phyloP scores from a whole-genome alignment of 208 protist genomes.

The Leishmania martiniquensis region DNA sequence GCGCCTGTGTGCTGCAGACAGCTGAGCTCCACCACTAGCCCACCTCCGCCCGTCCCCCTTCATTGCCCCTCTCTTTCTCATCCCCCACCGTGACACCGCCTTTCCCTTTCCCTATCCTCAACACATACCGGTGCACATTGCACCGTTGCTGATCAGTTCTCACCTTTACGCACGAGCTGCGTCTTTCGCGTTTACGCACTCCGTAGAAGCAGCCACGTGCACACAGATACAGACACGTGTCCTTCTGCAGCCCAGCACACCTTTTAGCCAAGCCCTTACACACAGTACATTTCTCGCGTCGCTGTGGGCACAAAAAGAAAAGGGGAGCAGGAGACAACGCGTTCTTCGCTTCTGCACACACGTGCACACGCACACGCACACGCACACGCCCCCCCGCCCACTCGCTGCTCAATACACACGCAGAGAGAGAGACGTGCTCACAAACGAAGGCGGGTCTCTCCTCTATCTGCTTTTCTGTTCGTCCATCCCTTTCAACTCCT shows the following conservation, averaged over 20 bases:
- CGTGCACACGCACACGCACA: conserved; percentile 2
- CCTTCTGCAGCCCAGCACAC: not conserved
- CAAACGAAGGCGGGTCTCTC: too few species aligned
- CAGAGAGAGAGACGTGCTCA: too few species aligned
- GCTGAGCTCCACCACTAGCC: not conserved
- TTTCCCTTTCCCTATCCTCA: not conserved
- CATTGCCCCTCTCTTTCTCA: not conserved
- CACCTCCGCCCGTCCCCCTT: not conserved
- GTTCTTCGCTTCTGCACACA: not conserved
- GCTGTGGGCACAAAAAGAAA: not conserved
- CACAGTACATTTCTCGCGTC: too few species aligned
- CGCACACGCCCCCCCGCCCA: not conserved
- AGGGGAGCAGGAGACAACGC: not conserved
- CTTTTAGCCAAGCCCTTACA: not conserved
- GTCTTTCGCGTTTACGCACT: not conserved
- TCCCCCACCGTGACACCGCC: not conserved
- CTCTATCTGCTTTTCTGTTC: not conserved
- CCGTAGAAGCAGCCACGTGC: not conserved
- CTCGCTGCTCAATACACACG: not conserved
- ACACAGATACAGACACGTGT: not conserved
- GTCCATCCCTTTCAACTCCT: not conserved
- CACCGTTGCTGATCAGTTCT: not conserved
- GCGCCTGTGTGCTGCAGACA: not conserved
- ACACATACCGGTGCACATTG: not conserved
- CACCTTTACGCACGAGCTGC: not conserved